phyloP scores from a whole-genome alignment of 192 early-diverging fungal genomes.

The Phlyctochytrium arcticum region DNA sequence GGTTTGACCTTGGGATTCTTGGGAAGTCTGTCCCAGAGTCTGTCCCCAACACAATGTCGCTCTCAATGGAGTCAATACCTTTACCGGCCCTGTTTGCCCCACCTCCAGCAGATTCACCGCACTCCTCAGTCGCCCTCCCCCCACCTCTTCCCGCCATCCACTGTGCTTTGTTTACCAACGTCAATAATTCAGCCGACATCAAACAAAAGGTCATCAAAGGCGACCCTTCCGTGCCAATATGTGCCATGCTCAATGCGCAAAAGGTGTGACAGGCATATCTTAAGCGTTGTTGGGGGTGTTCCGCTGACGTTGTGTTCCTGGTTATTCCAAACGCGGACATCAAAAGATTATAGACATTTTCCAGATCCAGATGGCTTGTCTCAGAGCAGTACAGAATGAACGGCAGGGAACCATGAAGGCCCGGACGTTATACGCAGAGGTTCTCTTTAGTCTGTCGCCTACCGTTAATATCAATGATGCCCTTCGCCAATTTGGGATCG shows the following conservation, averaged over 20 bases:
- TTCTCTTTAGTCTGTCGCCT: conserved; percentile 42
- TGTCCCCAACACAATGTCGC: background rate
- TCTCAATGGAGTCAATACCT: conserved; percentile 3
- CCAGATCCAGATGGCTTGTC: conserved; percentile 31
- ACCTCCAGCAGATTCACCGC: conserved; percentile 5
- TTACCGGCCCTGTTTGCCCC: conserved; percentile 28
- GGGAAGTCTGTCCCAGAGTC: background rate
- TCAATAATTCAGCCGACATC: conserved; percentile 31
- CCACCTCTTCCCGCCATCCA: conserved; percentile 11
- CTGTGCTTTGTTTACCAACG: conserved; percentile 22
- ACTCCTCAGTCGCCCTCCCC: conserved; percentile 1
- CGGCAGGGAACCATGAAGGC: conserved; percentile 28
- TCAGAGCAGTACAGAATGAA: conserved; percentile 29
- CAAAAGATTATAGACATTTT: conserved; percentile 29
- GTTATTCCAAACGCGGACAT: background rate
- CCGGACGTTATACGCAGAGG: conserved; percentile 34
- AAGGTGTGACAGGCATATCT: no score
- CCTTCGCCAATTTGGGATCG: conserved; percentile 29
- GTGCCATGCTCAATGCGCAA: conserved; percentile 31
- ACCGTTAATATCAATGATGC: conserved; percentile 33
- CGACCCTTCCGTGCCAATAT: conserved; percentile 27
- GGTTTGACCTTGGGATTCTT: no score
- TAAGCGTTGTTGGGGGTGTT: no score
- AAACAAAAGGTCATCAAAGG: conserved; percentile 24
- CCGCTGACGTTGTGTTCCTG: no score